Percentiles rank a stretch among this genome's conserved stretches.
These are phyloP conservation scores for Apiotrichum montevideense DNA, from an alignment of 1,284 basidiomycete genomes.

Conservation along the genomic window DNA sequence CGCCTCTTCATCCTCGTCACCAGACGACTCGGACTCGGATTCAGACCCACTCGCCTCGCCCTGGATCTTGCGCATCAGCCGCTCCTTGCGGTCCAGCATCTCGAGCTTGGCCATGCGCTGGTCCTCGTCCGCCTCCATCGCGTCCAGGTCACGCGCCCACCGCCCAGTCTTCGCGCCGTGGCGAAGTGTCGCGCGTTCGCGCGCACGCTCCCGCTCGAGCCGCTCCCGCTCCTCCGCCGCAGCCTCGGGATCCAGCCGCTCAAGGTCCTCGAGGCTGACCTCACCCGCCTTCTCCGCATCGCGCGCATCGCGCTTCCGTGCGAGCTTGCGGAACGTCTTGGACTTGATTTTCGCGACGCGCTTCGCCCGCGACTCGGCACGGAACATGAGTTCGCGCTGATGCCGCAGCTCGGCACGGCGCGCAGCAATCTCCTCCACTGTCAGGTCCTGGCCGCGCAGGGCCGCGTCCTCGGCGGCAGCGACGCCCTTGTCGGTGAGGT, in stretches of 20 bases:
- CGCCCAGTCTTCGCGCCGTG: constrained; percentile 66
- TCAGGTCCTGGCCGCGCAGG: constrained; percentile 62
- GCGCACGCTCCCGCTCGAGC: constrained; percentile 69
- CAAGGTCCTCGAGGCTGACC: constrained; percentile 49
- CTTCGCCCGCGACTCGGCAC: constrained; percentile 85
- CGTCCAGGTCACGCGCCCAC: constrained; percentile 45
- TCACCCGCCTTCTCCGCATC: constrained; percentile 48
- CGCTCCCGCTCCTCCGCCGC: constrained; percentile 58
- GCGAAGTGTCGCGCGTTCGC: constrained; percentile 74
- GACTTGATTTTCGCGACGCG: constrained; percentile 93
- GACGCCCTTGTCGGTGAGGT: constrained; percentile 73
- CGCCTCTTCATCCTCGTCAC: constrained; percentile 48
- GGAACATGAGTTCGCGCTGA: constrained; percentile 90
- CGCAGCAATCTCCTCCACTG: constrained; percentile 72
- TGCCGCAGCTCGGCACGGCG: constrained; percentile 74
- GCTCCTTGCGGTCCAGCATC: constrained; percentile 66
- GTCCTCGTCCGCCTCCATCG: constrained; percentile 30
- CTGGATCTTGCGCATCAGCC: constrained; percentile 66
- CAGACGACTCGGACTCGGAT: constrained; percentile 52
- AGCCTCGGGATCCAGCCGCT: constrained; percentile 52
- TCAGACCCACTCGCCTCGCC: constrained; percentile 51
- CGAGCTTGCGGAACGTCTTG: constrained; percentile 82
- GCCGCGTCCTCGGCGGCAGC: constrained; percentile 70
- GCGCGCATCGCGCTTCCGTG: constrained; percentile 67
- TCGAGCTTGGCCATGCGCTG: constrained; percentile 36